Base-by-base conservation (phyloP, 352 stramenopile genomes). In the Globisporangium abappressorium region DNA sequence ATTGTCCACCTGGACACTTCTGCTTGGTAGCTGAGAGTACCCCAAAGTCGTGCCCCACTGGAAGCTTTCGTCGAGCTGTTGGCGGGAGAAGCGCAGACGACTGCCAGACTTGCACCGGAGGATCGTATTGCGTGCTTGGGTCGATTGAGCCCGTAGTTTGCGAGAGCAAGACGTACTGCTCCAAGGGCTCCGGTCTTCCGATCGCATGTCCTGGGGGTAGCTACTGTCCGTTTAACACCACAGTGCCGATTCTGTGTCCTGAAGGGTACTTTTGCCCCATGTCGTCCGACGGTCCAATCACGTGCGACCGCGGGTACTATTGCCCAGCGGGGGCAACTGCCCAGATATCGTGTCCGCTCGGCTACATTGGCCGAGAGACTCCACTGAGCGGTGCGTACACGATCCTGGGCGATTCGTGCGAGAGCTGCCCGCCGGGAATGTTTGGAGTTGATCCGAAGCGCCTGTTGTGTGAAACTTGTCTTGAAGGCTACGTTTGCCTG, bases 401-500 rank as follows among this genome's bases (percentile, higher is more conserved):
- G 2, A 78, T 68, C 0, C 57, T 93, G 0, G 59, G 61, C 24
- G 79, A 85, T 5, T 79, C 87, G 0, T 98, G 92, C 57, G 78
- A 94, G 57, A 38, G 73, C 7, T 98, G 92, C 71, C 84, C 88
- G 30, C 64, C 76, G 14, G 91, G 93, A 24, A 97, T 71, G 0
- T 94, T 91, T 60, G 91, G 91, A 22, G 75, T 87, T 12, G 91
- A 97, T 49, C 75, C 84, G 5, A 85, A 93, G 61, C 89, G 92
- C 54, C 82, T 84, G 2, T 73, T 62, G 20, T 97, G 93, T 57
- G 76, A 81, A 0, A 54, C 69, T 5, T 97, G 93, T 68, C 62
- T 82, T 1, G 77, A 88, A 70, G 92, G 93, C 2, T 97, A 87
- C 68, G 87, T 97, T 7, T 98, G 91, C 71, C 70, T 96, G 5